Base-by-base conservation (phyloP, 139 green algal species). In the Tetraselmis chui region DNA sequence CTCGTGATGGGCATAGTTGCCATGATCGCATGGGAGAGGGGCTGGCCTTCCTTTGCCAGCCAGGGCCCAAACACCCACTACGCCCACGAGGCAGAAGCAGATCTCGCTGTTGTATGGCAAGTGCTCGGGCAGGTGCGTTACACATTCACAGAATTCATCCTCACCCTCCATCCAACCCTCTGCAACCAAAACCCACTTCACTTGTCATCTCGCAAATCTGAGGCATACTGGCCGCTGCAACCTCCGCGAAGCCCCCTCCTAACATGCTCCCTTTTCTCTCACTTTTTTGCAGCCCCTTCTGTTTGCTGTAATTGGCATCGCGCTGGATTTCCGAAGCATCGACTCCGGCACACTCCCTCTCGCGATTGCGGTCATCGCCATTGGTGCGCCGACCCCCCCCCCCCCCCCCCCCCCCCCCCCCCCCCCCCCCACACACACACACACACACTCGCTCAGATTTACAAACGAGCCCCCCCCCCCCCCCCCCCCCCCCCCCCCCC, bases 261-360 rank as follows among this genome's bases (percentile, higher is more conserved):
- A n/a, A n/a, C n/a, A n/a, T n/a, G n/a, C n/a, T n/a, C n/a, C n/a
- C 84, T 84, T 93, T 5, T 94, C 89, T 89, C 84, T 85, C 25
- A 84, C 90, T 31, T 79, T 92, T 29, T 85, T 88, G 80, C 88
- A 92, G 89, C 94, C 94, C 1, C 85, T 97, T 76, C 88, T 97
- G 75, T 97, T 97, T 86, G 89, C 89, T 31, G 93, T 93, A 22
- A 94, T 97, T 28, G 94, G 94, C 28, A 85, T 85, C 29, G 84
- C 84, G 31, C 87, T 96, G 59, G 78, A 94, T 1, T 94, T 96
- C 59, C 29, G 59, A 1, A 84, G 78, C 1, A 74, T 95, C 23
- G 31, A 75, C 0, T 23, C 32, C 0, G 76, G 30, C 30, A 92
- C 83, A 76, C 92, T 95, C 74, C 87, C 89, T n/a, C 88, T 87